A percentile compares a stretch with the other conserved stretches of the same genome.
These are phyloP conservation scores for Nakaseomyces sp. DNA, from an alignment of 1,139 yeast species.

Conservation along the genomic window DNA sequence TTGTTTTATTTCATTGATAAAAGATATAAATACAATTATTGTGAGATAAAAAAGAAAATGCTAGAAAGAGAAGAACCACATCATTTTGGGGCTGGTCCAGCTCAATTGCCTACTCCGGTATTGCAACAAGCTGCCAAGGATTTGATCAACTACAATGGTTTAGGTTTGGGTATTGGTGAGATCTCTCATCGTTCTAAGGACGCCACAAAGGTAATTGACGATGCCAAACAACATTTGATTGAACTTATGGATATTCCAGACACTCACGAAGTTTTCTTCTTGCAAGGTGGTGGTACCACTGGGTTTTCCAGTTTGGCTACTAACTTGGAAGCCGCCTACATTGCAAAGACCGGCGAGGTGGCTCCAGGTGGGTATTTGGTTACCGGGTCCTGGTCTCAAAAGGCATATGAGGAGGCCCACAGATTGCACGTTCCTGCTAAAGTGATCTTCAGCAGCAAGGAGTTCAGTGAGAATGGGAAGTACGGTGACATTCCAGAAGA, in stretches of 20 bases:
- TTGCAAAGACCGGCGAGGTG: constrained; percentile 52
- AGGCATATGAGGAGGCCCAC: constrained; percentile 75
- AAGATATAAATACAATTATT: no score
- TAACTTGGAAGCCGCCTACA: constrained; percentile 69
- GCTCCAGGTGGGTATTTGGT: constrained; percentile 84
- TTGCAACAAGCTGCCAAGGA: constrained; percentile 83
- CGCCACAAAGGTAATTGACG: constrained; percentile 68
- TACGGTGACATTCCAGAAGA: constrained; percentile 63
- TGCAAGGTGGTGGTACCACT: constrained; percentile 97
- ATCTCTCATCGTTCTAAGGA: constrained; percentile 88
- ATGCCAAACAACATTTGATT: constrained; percentile 58
- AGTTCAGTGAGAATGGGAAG: constrained; percentile 38
- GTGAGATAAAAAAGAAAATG: constrained; percentile 16
- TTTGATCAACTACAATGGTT: constrained; percentile 55
- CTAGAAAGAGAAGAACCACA: constrained; percentile 63
- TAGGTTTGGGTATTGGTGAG: constrained; percentile 86
- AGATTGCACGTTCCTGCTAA: constrained; percentile 76
- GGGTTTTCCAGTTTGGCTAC: constrained; percentile 86
- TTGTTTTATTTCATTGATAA: no score
- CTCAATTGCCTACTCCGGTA: constrained; percentile 74
- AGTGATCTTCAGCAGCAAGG: constrained; percentile 57
- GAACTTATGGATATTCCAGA: constrained; percentile 71
- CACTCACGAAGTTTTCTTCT: constrained; percentile 84
- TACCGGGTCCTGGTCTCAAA: constrained; percentile 90
- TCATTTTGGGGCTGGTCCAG: constrained; percentile 98